A percentile compares a stretch with the other conserved stretches of the same genome.
Conservation (phyloP, 2,329 filamentous ascomycete species). For the Teratosphaeria gauchensis region DNA sequence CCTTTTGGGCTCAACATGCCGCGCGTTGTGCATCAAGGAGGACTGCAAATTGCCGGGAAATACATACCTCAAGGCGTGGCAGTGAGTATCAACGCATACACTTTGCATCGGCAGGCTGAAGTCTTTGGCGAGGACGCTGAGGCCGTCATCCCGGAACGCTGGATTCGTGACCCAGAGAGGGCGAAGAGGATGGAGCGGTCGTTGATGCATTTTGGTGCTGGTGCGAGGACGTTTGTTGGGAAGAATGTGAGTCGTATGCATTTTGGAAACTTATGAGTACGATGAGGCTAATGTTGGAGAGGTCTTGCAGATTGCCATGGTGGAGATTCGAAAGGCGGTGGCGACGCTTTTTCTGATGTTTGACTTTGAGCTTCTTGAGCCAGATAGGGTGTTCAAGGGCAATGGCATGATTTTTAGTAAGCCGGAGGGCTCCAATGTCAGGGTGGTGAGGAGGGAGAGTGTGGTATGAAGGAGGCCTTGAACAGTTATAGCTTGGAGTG, state of each 20-base stretch:
- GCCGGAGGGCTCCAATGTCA: no score
- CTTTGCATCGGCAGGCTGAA: neutral
- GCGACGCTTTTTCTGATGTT: constrained; percentile 5
- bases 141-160: neutral
- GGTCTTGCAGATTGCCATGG: neutral
- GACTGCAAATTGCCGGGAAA: neutral
- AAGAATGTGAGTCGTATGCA: constrained; percentile 5
- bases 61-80: neutral
- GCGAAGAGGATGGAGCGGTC: neutral
- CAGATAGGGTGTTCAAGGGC: no score
- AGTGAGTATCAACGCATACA: neutral
- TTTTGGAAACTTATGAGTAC: no score
- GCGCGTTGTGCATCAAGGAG: neutral
- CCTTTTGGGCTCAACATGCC: no score
- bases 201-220: constrained; percentile 5
- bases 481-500: no score
- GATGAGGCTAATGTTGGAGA: neutral
- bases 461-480: no score
- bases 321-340: neutral
- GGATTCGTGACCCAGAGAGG: neutral
- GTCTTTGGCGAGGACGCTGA: neutral
- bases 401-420: no score
- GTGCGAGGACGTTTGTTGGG: constrained; percentile 10
- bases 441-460: no score
- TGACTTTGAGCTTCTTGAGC: no score